Evolutionary conservation across 1,139 yeast genomes (phyloP).

Genomic region (Hyphopichia pseudoburtonii): DNA sequence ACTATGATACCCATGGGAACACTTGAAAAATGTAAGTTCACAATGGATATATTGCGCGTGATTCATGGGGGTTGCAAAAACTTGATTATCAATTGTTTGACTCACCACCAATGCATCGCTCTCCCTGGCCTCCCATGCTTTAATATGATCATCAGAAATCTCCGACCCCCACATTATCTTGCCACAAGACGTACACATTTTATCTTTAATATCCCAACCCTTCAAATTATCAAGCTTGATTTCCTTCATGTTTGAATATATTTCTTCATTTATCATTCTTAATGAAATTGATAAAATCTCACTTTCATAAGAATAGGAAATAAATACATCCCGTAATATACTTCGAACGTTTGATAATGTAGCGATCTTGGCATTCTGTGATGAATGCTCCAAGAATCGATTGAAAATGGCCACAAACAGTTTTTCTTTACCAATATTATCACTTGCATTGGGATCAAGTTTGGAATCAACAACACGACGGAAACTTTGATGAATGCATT

Average conservation of each 20-base stretch:
- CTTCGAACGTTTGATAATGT: slow-evolving; percentile 59
- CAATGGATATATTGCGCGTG: slow-evolving; percentile 14
- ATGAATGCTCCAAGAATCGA: slow-evolving; percentile 42
- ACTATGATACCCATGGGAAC: slow-evolving; percentile 67
- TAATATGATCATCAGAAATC: slow-evolving; percentile 34
- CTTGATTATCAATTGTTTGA: slow-evolving; percentile 3
- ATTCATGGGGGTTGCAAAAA: slow-evolving; percentile 7
- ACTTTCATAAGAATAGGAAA: slow-evolving; percentile 65
- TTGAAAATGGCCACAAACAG: slow-evolving; percentile 54
- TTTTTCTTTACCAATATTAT: slow-evolving; percentile 19
- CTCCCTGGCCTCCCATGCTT: slow-evolving; percentile 47
- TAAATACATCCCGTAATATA: slow-evolving; percentile 60
- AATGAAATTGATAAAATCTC: slow-evolving; percentile 56
- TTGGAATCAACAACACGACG: slow-evolving; percentile 46
- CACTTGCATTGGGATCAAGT: slow-evolving; percentile 25
- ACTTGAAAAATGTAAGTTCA: slow-evolving; percentile 34
- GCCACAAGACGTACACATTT: slow-evolving; percentile 72
- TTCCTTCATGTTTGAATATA: slow-evolving; percentile 42
- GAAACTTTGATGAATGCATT: slow-evolving; percentile 52
- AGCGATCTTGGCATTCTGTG: slow-evolving; percentile 32
- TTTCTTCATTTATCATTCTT: slow-evolving; percentile 53
- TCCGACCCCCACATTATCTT: slow-evolving; percentile 63
- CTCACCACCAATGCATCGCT: slow-evolving; percentile 11
- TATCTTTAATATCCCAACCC: slow-evolving; percentile 62
- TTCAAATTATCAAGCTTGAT: slow-evolving; percentile 38